Base-by-base conservation (phyloP, 2,329 filamentous ascomycete species). In the Trichoderma atrobrunneum region DNA sequence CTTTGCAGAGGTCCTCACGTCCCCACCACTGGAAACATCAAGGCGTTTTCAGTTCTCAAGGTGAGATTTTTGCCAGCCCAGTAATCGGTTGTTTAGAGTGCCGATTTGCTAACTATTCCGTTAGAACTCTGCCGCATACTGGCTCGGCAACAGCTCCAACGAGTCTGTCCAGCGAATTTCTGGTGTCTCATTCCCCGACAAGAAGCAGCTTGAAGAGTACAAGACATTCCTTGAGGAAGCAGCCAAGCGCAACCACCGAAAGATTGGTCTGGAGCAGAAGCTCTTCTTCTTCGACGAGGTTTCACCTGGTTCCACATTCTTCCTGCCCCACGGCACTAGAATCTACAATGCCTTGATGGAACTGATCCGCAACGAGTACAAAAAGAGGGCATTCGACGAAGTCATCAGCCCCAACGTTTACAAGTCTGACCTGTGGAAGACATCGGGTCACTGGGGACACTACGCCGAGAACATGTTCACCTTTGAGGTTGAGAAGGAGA, bases 121-220 rank as follows among this genome's bases (percentile, higher is more conserved):
- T 7, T 24, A 96, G 88, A 87, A 86, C 77, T 87, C 84, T 11
- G 83, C 84, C 36, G 94, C 93, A 32, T 98, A 98, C 84, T 99
- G 97, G 88, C 88, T 98, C 16, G 96, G 96, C 71, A 93, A 98
- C 81, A 92, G 94, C 79, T 90, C 92, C 79, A 98, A 98, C 81
- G 95, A 98, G 82, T 97, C 95, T 32, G 88, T 99, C 60, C 96
- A 99, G 84, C 92, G 96, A 79, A 97, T 99, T 78, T 97, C 98
- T 78, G 96, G 96, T 82, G 92, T 99, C 72, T 97, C 94, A 7
- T 99, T 90, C 82, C 95, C 95, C 4, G 94, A 97, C 83, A 98
- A 99, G 89, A 97, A 97, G 85, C 89, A 90, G 78, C 93, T 99
- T 84, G 90, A 93, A 61, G 94, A 97, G 78, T 94, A 98, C 85